phyloP scores from a whole-genome alignment of 2,329 filamentous ascomycete species.

The Sordariomycetes sp. region DNA sequence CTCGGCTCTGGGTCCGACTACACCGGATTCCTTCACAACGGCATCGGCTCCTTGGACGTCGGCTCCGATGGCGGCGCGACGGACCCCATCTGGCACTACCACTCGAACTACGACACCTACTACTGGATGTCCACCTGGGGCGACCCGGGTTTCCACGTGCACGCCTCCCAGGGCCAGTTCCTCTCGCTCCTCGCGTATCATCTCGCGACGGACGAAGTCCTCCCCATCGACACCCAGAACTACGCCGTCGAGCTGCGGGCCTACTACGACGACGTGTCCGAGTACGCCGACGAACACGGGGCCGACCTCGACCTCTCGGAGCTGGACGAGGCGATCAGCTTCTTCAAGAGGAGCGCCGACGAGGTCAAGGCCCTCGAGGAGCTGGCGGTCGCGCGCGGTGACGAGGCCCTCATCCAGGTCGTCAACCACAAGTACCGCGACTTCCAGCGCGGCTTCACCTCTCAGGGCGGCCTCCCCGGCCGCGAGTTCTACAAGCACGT shows the following conservation, averaged over 20 bases:
- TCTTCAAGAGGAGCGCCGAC: conserved; percentile 20
- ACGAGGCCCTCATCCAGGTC: conserved; percentile 19
- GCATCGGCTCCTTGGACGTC: conserved; percentile 38
- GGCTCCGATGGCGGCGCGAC: conserved; percentile 31
- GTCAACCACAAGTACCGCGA: conserved; percentile 35
- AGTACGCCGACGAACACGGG: conserved; percentile 18
- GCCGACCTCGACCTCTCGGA: conserved; percentile 23
- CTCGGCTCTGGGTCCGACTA: conserved; percentile 59
- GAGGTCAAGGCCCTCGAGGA: conserved; percentile 20
- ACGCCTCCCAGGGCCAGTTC: conserved; percentile 43
- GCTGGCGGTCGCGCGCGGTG: conserved; percentile 15
- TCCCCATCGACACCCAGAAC: conserved; percentile 28
- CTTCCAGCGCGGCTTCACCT: conserved; percentile 37
- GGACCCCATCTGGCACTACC: conserved; percentile 62
- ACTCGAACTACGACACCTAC: conserved; percentile 76
- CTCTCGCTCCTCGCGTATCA: conserved; percentile 26
- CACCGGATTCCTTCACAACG: conserved; percentile 52
- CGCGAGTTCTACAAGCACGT: conserved; percentile 35
- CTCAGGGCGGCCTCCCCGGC: conserved; percentile 32
- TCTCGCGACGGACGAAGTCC: conserved; percentile 22
- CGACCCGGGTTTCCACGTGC: conserved; percentile 54
- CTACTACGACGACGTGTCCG: conserved; percentile 24
- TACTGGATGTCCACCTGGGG: conserved; percentile 75
- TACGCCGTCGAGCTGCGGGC: conserved; percentile 26
- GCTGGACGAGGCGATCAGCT: conserved; percentile 25